Percentiles rank a stretch among this genome's conserved stretches.
phyloP scores from a whole-genome alignment of 1,284 basidiomycete species.

The Gomphus sp. region DNA sequence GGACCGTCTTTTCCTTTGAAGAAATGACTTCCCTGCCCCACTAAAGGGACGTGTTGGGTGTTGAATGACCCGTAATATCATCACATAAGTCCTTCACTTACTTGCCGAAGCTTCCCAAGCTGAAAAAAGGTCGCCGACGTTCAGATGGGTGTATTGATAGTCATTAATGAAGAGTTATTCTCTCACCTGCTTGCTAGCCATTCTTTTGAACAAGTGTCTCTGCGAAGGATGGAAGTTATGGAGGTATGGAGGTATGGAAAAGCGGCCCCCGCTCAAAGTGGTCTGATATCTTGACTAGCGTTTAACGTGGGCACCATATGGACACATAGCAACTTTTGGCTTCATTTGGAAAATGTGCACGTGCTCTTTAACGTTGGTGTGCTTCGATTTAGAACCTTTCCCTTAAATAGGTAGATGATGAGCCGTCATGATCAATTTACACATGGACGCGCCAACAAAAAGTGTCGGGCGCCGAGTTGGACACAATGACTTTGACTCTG shows the following conservation, averaged over 20 bases:
- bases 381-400: no score
- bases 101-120: constrained; percentile 62
- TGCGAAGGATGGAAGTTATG: not conserved
- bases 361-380: not conserved
- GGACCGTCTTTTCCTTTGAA: constrained; percentile 56
- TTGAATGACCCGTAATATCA: constrained; percentile 20
- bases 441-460: no score
- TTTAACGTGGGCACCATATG: not conserved
- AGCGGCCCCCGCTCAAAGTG: not conserved
- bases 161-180: no score
- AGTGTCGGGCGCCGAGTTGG: no score
- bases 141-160: not conserved
- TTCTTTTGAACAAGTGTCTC: constrained; percentile 16
- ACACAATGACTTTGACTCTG: no score
- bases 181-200: constrained; percentile 51
- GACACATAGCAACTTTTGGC: not conserved
- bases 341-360: not conserved
- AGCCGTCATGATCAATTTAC: no score
- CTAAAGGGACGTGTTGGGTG: constrained; percentile 23
- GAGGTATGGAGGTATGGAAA: not conserved
- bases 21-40: constrained; percentile 75
- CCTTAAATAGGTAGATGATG: no score
- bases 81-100: constrained; percentile 18
- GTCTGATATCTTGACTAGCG: not conserved
- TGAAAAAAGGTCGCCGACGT: constrained; percentile 19